Percentiles rank a stretch among this genome's conserved stretches.
Evolutionary conservation across 768 basidiomycete species (phyloP).

Genomic region (Cystofilobasidium macerans): DNA sequence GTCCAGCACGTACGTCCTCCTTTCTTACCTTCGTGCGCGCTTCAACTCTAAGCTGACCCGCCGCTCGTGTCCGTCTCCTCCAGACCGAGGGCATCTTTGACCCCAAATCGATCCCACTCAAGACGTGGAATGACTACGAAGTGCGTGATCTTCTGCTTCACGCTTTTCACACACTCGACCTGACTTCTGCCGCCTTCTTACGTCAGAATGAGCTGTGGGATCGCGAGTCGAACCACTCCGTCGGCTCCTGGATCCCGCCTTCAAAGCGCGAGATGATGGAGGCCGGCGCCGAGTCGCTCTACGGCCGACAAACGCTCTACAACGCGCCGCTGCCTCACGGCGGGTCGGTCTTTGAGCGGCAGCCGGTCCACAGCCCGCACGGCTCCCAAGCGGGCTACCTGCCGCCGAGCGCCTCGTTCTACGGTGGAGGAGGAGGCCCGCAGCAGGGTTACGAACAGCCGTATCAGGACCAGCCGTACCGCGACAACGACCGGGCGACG

Average conservation of each 20-base stretch:
- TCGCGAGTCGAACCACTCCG: slow-evolving; percentile 89
- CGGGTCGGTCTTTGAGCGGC: not conserved
- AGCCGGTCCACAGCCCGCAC: slow-evolving; percentile 1
- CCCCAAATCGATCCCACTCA: slow-evolving; percentile 80
- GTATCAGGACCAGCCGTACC: not conserved
- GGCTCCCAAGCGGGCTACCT: slow-evolving; percentile 1
- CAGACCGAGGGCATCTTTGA: slow-evolving; percentile 98
- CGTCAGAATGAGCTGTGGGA: slow-evolving; percentile 98
- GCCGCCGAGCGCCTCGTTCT: slow-evolving; percentile 12
- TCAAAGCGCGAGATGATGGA: slow-evolving; percentile 41
- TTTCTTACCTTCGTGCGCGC: not conserved
- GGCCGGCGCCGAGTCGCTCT: slow-evolving; percentile 61
- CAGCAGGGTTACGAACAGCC: not conserved
- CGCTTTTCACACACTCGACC: not conserved
- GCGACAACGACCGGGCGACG: slow-evolving; percentile 16
- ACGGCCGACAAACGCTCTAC: slow-evolving; percentile 79
- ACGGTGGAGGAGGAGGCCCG: slow-evolving; percentile 4
- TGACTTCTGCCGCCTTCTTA: slow-evolving; percentile 38
- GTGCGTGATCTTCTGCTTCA: slow-evolving; percentile 32
- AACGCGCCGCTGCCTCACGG: slow-evolving; percentile 44
- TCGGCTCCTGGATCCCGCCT: slow-evolving; percentile 83
- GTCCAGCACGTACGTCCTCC: slow-evolving; percentile 69
- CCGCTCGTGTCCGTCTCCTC: not conserved
- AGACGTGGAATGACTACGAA: slow-evolving; percentile 94
- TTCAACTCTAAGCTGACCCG: slow-evolving; percentile 6